Evolutionary conservation across 2,329 filamentous ascomycete species (phyloP).

Genomic region (Phaeosphaeria sp.): DNA sequence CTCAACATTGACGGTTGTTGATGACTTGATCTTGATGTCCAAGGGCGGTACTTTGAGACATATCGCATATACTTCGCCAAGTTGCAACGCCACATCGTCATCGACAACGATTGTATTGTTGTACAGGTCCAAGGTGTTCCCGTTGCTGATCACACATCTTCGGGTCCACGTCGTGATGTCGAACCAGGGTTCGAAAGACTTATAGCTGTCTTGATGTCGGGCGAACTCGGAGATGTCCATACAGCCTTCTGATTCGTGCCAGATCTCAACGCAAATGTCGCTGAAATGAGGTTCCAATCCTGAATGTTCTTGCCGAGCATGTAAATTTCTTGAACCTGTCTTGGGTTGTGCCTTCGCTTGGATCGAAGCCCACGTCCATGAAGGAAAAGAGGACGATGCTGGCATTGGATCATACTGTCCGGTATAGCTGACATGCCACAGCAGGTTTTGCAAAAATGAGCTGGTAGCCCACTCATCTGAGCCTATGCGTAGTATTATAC

Average conservation of each 20-base stretch:
- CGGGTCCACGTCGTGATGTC: conserved; percentile 1
- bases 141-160: background rate
- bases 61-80: background rate
- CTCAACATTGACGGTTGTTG: background rate
- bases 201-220: background rate
- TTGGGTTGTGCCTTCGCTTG: background rate
- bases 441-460: background rate
- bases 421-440: background rate
- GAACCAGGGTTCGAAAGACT: background rate
- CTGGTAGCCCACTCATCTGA: no score
- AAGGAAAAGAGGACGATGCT: background rate
- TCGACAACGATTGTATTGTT: background rate
- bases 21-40: background rate
- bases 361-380: conserved; percentile 3
- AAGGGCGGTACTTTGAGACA: background rate
- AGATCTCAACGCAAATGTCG: background rate
- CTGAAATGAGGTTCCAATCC: no score
- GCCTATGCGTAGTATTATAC: background rate
- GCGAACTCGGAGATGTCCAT: background rate
- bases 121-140: background rate
- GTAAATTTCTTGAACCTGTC: no score
- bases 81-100: background rate
- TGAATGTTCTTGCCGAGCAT: no score
- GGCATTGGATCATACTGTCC: no score
- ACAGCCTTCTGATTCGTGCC: background rate